Evolutionary conservation across 106 monocot species (phyloP).

Genomic region (Narthecium ossifragum): DNA sequence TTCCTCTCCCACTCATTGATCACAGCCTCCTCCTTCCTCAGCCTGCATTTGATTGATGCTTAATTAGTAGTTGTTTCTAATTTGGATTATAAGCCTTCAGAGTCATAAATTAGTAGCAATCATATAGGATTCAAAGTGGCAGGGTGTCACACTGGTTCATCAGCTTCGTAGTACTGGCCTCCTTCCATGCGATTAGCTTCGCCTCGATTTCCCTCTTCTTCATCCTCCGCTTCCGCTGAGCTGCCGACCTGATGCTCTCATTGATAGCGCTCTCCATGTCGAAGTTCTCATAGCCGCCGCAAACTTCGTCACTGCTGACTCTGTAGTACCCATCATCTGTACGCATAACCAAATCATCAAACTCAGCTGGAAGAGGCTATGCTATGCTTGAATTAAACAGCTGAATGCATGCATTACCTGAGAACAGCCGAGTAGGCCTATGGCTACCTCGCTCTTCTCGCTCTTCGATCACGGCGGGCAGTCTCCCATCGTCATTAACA

Average conservation of each 20-base stretch:
- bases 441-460: slow-evolving; percentile 1
- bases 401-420: background rate
- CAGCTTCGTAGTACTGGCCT: slow-evolving; percentile 24
- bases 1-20: slow-evolving; percentile 43
- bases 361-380: background rate
- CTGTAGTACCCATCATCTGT: slow-evolving; percentile 6
- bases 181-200: slow-evolving; percentile 30
- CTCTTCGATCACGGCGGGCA: slow-evolving; percentile 10
- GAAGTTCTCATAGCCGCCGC: background rate
- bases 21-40: slow-evolving; percentile 29
- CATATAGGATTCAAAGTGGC: background rate
- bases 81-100: no score
- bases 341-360: background rate
- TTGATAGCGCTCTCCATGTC: background rate
- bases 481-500: background rate
- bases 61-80: no score
- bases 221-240: background rate
- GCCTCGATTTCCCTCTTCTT: slow-evolving; percentile 7
- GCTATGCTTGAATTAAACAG: no score
- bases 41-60: slow-evolving; percentile 5
- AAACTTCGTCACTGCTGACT: background rate
- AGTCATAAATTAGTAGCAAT: background rate
- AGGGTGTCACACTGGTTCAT: slow-evolving; percentile 13
- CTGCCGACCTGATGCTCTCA: background rate
- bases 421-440: background rate